These are phyloP conservation scores for Fusarium sp. DNA, from an alignment of 2,329 filamentous ascomycete species.

Conservation along the genomic window DNA sequence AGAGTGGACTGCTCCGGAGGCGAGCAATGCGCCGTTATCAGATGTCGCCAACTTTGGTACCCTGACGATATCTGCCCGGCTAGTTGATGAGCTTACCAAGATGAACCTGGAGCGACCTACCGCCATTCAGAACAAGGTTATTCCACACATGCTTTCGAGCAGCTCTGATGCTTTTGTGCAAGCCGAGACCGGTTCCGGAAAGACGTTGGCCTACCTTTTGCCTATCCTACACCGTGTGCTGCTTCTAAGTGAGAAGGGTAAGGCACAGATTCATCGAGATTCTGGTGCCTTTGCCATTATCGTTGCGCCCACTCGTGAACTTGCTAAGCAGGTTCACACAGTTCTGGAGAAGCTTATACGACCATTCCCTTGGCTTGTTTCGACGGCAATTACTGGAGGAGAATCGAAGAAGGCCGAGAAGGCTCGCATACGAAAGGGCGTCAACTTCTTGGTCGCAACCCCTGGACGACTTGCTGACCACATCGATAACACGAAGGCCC, in stretches of 20 bases:
- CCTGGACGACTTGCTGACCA: constrained; percentile 94
- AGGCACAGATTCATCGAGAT: constrained; percentile 80
- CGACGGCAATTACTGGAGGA: constrained; percentile 83
- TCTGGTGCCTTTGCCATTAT: constrained; percentile 95
- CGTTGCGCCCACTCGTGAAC: constrained; percentile 92
- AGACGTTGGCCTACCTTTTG: constrained; percentile 95
- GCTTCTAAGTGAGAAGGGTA: constrained; percentile 74
- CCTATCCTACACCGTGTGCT: constrained; percentile 93
- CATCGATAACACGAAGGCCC: constrained; percentile 88
- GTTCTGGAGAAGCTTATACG: constrained; percentile 88
- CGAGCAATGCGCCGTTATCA: constrained; percentile 91
- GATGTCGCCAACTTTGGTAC: constrained; percentile 90
- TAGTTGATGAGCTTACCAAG: constrained; percentile 89
- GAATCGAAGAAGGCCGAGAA: constrained; percentile 87
- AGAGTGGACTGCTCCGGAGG: constrained; percentile 72
- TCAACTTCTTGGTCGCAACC: constrained; percentile 96
- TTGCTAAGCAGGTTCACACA: constrained; percentile 92
- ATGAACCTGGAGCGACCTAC: constrained; percentile 92
- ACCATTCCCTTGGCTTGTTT: constrained; percentile 95
- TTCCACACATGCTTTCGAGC: constrained; percentile 83
- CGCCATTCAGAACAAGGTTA: constrained; percentile 91
- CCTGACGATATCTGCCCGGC: constrained; percentile 83
- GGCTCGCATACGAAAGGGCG: constrained; percentile 90
- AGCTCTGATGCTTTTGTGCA: constrained; percentile 96
- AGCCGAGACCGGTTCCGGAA: constrained; percentile 96